phyloP scores from a whole-genome alignment of 371 early-diverging fungal genomes.

The Syncephalastrum racemosum region DNA sequence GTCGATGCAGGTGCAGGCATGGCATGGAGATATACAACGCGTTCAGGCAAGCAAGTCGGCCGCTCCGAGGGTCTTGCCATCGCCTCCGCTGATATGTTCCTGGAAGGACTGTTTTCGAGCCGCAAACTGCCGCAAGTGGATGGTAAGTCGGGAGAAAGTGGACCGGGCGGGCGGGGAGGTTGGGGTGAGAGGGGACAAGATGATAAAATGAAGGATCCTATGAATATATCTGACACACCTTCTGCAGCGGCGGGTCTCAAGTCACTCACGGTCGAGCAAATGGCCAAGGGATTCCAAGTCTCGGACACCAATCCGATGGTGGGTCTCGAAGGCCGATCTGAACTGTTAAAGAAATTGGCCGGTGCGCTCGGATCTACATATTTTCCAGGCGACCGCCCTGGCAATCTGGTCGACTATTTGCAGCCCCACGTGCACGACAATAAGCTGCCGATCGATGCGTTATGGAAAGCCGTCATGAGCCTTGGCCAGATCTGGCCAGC shows the following conservation, averaged over 20 bases:
- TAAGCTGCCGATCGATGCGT: conserved; percentile 29
- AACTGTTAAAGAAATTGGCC: conserved; percentile 72
- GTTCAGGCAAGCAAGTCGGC: conserved; percentile 36
- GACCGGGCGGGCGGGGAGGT: no score
- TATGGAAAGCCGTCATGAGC: conserved; percentile 79
- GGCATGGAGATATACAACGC: conserved; percentile 70
- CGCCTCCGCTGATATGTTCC: conserved; percentile 88
- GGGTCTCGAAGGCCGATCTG: conserved; percentile 79
- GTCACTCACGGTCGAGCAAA: conserved; percentile 56
- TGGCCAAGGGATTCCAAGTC: conserved; percentile 81
- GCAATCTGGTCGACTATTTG: conserved; percentile 60
- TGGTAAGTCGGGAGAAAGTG: conserved; percentile 36
- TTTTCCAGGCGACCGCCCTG: conserved; percentile 48
- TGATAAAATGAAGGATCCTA: not conserved
- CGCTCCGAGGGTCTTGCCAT: conserved; percentile 90
- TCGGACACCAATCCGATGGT: conserved; percentile 75
- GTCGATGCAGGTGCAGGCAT: conserved; percentile 94
- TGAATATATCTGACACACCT: not conserved
- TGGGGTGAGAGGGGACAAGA: no score
- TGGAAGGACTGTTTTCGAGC: conserved; percentile 75
- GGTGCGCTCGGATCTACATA: conserved; percentile 55
- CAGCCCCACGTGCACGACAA: conserved; percentile 15
- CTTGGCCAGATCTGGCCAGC: conserved; percentile 50
- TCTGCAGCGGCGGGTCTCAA: conserved; percentile 55
- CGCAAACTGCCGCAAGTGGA: conserved; percentile 69